phyloP scores from a whole-genome alignment of 805 yeast species.

The Starmerella potacharoeniae region DNA sequence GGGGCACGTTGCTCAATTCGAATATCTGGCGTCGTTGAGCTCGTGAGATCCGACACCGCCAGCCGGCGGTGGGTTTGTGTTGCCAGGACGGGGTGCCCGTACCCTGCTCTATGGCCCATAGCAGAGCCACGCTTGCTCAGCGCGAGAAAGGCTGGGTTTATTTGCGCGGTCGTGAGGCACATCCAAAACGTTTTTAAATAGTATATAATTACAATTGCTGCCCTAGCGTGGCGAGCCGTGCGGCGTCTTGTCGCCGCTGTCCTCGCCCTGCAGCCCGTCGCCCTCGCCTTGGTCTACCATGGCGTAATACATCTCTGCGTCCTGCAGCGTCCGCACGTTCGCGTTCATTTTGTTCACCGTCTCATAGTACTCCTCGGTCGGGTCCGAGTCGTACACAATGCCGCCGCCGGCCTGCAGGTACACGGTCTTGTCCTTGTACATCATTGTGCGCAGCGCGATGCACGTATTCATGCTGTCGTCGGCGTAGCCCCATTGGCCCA shows the following conservation, averaged over 20 bases:
- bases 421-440: slow-evolving; percentile 77
- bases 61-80: no score
- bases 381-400: slow-evolving; percentile 89
- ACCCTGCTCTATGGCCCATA: no score
- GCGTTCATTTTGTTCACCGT: slow-evolving; percentile 97
- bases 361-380: slow-evolving; percentile 88
- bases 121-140: no score
- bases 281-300: background rate
- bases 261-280: background rate
- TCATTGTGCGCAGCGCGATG: slow-evolving; percentile 95
- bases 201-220: background rate
- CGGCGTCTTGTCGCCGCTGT: background rate
- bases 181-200: no score
- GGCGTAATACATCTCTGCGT: slow-evolving; percentile 55
- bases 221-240: background rate
- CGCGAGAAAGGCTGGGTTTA: no score
- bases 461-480: slow-evolving; percentile 95
- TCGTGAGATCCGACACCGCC: background rate
- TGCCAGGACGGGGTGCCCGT: no score
- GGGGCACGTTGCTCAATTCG: no score
- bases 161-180: no score
- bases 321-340: slow-evolving; percentile 77
- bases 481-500: slow-evolving; percentile 95
- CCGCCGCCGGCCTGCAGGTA: slow-evolving; percentile 99
- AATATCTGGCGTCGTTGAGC: background rate